A percentile compares a stretch with the other conserved stretches of the same genome.
Evolutionary conservation across 208 protist genomes (phyloP).

Genomic region (Crithidia brevicula): DNA sequence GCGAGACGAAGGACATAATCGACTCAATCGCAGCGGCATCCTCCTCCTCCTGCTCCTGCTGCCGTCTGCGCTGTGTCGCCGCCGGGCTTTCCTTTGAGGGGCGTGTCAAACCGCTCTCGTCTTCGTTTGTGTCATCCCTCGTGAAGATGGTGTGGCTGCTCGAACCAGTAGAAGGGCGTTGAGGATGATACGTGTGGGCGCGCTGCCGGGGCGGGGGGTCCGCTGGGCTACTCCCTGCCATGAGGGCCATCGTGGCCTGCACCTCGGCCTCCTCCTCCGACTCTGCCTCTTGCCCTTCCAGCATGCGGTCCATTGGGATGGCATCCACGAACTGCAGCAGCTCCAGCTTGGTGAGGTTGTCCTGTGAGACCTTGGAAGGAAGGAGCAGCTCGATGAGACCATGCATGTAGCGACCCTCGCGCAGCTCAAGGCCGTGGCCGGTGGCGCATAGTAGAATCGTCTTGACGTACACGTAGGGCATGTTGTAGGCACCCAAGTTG

Average conservation of each 20-base stretch:
- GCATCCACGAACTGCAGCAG: constrained; percentile 69
- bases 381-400: constrained; percentile 66
- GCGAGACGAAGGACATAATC: constrained; percentile 53
- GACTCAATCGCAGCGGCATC: constrained; percentile 24
- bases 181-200: neutral
- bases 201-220: neutral
- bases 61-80: neutral
- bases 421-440: constrained; percentile 33
- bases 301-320: constrained; percentile 31
- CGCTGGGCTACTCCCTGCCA: neutral
- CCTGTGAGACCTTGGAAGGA: constrained; percentile 42
- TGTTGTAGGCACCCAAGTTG: constrained; percentile 64
- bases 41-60: constrained; percentile 17
- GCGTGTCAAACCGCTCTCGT: neutral
- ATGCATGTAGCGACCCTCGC: constrained; percentile 55
- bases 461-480: constrained; percentile 81
- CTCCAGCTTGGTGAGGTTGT: constrained; percentile 60
- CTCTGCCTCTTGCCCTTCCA: constrained; percentile 15
- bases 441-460: constrained; percentile 69
- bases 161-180: neutral
- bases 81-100: neutral
- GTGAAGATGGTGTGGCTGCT: neutral
- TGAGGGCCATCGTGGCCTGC: constrained; percentile 13
- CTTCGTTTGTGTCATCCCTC: neutral
- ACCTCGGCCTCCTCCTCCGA: constrained; percentile 17